Evolutionary conservation across 192 early-diverging fungal genomes (phyloP).

Genomic region (Backusella liffmaniae): DNA sequence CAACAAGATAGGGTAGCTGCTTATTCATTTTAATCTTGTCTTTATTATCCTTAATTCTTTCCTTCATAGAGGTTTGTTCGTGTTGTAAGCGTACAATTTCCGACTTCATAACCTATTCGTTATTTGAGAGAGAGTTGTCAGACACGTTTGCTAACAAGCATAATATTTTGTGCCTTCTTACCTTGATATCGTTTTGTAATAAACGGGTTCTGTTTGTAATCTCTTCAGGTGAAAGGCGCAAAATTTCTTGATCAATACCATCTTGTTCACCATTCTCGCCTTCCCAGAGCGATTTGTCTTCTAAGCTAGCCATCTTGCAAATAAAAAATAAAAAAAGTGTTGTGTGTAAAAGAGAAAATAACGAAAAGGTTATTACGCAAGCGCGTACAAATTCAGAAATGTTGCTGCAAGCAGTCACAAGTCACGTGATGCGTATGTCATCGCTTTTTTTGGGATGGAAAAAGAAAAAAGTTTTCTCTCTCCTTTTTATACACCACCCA

Average conservation of each 20-base stretch:
- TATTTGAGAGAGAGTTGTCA: background rate
- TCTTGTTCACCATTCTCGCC: conserved; percentile 52
- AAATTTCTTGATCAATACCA: conserved; percentile 89
- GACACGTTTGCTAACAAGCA: background rate
- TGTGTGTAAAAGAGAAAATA: background rate
- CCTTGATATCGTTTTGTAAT: conserved; percentile 97
- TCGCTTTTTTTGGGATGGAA: conserved; percentile 1
- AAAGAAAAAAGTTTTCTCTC: background rate
- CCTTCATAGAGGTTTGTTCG: conserved; percentile 86
- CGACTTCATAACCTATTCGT: conserved; percentile 76
- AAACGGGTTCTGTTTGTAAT: conserved; percentile 89
- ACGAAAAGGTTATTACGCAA: background rate
- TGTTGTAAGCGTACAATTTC: conserved; percentile 87
- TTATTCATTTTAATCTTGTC: conserved; percentile 99
- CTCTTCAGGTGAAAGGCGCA: conserved; percentile 85
- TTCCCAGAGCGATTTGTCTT: conserved; percentile 68
- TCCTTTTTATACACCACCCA: background rate
- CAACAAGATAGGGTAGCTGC: conserved; percentile 95
- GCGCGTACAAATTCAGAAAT: background rate
- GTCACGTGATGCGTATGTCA: conserved; percentile 1
- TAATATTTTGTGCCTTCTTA: conserved; percentile 26
- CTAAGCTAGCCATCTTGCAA: conserved; percentile 64
- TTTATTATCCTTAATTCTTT: conserved; percentile 95
- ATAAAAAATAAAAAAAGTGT: background rate
- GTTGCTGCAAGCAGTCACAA: background rate